These are phyloP conservation scores for Datura wrightii DNA, from an alignment of 257 asterid species.

Conservation along the genomic window DNA sequence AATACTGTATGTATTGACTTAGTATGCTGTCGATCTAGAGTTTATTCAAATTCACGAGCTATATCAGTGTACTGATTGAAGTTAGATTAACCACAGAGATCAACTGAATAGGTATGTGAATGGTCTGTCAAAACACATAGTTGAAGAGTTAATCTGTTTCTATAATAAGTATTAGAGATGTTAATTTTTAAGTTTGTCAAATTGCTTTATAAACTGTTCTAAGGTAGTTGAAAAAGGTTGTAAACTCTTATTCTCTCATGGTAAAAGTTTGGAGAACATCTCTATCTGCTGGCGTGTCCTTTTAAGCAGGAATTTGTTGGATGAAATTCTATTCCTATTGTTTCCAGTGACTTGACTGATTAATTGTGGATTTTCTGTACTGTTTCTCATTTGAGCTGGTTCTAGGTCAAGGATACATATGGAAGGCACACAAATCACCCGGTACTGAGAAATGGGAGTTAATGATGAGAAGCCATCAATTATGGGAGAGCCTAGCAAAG, in stretches of 20 bases:
- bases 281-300: background rate
- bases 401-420: constrained; percentile 95
- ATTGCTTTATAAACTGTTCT: background rate
- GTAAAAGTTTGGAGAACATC: background rate
- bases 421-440: constrained; percentile 87
- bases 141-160: background rate
- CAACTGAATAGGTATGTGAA: background rate
- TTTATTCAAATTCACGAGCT: background rate
- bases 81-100: constrained; percentile 5
- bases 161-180: background rate
- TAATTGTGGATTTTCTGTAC: constrained; percentile 38
- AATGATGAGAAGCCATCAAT: constrained; percentile 70
- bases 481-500: constrained; percentile 81
- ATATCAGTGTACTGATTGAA: background rate
- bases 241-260: background rate
- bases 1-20: background rate
- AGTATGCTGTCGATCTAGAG: background rate
- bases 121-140: background rate
- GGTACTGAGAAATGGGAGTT: constrained; percentile 85
- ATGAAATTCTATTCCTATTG: background rate
- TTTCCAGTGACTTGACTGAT: constrained; percentile 30
- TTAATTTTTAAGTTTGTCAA: background rate
- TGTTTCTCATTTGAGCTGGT: constrained; percentile 46
- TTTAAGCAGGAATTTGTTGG: background rate
- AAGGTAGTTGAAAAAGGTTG: background rate